Evolutionary conservation across 306 rosid genomes (phyloP), one percentile per base, ranked within the genome.

Genomic region (Dicorynia guianensis): DNA sequence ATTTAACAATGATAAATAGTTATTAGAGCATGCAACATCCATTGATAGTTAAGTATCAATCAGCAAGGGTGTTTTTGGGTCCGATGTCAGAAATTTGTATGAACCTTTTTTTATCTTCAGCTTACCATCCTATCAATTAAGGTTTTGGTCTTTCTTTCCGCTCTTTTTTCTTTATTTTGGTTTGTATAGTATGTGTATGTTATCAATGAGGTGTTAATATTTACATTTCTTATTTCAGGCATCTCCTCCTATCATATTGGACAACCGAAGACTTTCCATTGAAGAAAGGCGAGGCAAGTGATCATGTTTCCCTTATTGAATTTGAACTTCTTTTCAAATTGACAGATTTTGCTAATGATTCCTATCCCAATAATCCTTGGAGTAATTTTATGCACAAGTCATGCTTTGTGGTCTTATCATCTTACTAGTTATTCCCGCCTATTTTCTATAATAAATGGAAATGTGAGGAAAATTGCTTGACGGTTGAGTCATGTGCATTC

Each of bases 201-300:
- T 36, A 36, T 34, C 49, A 15, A 3, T 30, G 64, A 12, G 30
- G 38, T 38, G 6, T 39, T 63, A 11, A 72, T 13, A 25, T 76
- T 38, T 53, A 15, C 25, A 35, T 55, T 25, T 46, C 10, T 67
- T 50, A 53, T 79, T 76, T 63, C 87, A 92, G 97, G 93, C 93
- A 15, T 79, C 96, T 48, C 91, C 92, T 4, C 91, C 92, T 4
- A 71, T 93, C 30, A 71, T 19, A 6, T 81, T 85, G 76, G 86
- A 79, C 57, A 18, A 49, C 46, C 85, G 85, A 0, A 77, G 76
- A 20, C 87, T 93, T 66, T 86, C 87, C 40, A 76, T 93, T 17
- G 97, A 93, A 83, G 96, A 88, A 71, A 84, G 97, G 77, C 80
- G 92, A 85, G 92, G 97, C 69, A 80, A 82, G 94, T 75, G 47